Conservation (phyloP, 495 filamentous ascomycete species). For the Trypethelium eluteriae region DNA sequence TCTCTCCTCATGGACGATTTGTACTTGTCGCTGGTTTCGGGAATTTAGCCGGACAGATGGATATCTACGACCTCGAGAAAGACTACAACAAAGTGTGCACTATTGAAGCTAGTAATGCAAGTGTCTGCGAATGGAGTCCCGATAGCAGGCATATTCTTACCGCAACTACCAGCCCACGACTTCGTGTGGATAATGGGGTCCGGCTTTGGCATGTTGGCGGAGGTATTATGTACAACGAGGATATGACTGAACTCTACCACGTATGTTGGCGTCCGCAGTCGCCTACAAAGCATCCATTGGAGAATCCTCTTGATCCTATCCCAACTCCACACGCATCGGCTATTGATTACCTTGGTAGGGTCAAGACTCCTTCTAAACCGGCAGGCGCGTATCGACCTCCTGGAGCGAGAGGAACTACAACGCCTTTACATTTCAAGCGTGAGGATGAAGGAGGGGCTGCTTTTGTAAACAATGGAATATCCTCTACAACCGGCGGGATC, state of each 20-base stretch:
- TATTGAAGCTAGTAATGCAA: conserved; percentile 91
- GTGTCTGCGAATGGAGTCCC: conserved; percentile 91
- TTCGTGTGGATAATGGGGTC: conserved; percentile 93
- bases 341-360: conserved; percentile 67
- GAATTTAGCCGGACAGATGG: conserved; percentile 94
- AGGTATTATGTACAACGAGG: conserved; percentile 85
- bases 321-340: conserved; percentile 81
- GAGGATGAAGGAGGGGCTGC: conserved; percentile 95
- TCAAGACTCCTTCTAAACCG: conserved; percentile 88
- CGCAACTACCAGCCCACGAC: conserved; percentile 86
- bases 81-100: conserved; percentile 85
- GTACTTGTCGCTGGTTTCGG: conserved; percentile 93
- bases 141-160: conserved; percentile 93
- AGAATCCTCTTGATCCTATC: conserved; percentile 67
- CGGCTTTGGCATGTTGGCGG: conserved; percentile 92
- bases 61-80: conserved; percentile 90
- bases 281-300: conserved; percentile 49
- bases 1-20: conserved; percentile 89
- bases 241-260: conserved; percentile 88
- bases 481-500: conserved; percentile 44
- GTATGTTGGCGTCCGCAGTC: conserved; percentile 81
- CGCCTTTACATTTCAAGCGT: conserved; percentile 90
- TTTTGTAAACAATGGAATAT: conserved; percentile 70
- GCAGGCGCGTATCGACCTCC: conserved; percentile 93
- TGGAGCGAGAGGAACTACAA: conserved; percentile 82